Base-by-base conservation (phyloP, 805 yeast genomes). In the Danielia oregonensis region DNA sequence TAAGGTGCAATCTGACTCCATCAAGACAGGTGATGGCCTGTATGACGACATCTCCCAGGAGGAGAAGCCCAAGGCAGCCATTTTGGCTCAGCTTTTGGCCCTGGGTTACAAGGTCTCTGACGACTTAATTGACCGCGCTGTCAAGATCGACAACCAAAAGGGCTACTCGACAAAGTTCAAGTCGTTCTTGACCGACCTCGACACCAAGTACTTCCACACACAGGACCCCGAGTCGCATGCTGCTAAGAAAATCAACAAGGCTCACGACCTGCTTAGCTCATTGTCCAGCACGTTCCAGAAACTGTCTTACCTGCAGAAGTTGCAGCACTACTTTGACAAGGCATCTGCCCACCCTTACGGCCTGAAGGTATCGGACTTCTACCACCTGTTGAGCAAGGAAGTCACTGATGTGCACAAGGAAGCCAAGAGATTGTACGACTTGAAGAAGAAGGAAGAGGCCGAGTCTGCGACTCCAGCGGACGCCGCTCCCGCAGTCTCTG, bases 31-130 rank as follows among this genome's bases (percentile, higher is more conserved):
- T 8, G 68, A 61, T 33, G 43, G 36, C 7, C 33, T 43, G 9
- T 57, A 58, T 32, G 70, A 63, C 33, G 86, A 82, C 46, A 73
- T 82, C 34, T 58, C 69, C 4, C 94, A 84, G 61, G 94, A 85
- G 51, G 76, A 75, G 40, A 84, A 84, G 63, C 94, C 94, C 37
- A 82, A 82, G 52, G 59, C 78, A 36, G 77, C 86, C 13, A 78
- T 85, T 39, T 64, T 83, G 61, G 91, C 93, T 1, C 91, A 84
- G 58, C 74, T 81, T 48, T 65, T 84, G 40, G 70, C 86, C 21
- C 74, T 78, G n/a, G 94, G 94, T 4, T 84, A 85, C 54, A 72
- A 68, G 13, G 57, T 84, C 28, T 70, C 80, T 30, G 93, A 85
- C 55, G 60, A 68, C 32, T 61, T 82, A 32, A 65, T 84, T 28